Conservation (phyloP, 2,329 filamentous ascomycete species). For the Pleoardoris graminearum region DNA sequence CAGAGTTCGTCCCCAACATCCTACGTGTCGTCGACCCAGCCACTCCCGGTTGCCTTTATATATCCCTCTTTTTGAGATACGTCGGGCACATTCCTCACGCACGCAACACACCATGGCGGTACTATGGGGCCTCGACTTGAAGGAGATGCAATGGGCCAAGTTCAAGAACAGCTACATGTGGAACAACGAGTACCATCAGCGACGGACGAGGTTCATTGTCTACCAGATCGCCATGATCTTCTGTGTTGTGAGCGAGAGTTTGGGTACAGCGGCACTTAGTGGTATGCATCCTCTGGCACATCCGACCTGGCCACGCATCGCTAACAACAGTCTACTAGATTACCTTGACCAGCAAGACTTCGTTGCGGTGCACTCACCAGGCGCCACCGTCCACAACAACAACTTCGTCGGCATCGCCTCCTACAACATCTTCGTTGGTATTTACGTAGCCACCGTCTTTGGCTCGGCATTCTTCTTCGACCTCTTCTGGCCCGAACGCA, state of each 20-base stretch:
- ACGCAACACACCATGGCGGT: slow-evolving; percentile 40
- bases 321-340: slow-evolving; percentile 44
- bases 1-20: not conserved
- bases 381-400: slow-evolving; percentile 56
- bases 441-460: slow-evolving; percentile 62
- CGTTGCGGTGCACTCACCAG: slow-evolving; percentile 47
- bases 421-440: slow-evolving; percentile 63
- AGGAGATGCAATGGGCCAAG: slow-evolving; percentile 61
- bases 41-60: not conserved
- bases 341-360: slow-evolving; percentile 59
- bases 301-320: not conserved
- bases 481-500: slow-evolving; percentile 62
- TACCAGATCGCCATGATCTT: slow-evolving; percentile 64
- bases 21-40: not conserved
- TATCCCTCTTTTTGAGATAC: not conserved
- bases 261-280: slow-evolving; percentile 60
- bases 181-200: slow-evolving; percentile 58
- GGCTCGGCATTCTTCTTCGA: slow-evolving; percentile 65
- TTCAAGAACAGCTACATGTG: slow-evolving; percentile 64
- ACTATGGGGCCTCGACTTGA: slow-evolving; percentile 62
- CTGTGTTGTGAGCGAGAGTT: slow-evolving; percentile 59
- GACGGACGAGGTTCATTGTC: slow-evolving; percentile 62
- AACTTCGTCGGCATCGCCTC: slow-evolving; percentile 59
- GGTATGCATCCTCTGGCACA: slow-evolving; percentile 42
- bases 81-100: not conserved